Evolutionary conservation across 2,329 filamentous ascomycete species (phyloP), one percentile per base, ranked within the genome.

Genomic region (Nemania sp.): DNA sequence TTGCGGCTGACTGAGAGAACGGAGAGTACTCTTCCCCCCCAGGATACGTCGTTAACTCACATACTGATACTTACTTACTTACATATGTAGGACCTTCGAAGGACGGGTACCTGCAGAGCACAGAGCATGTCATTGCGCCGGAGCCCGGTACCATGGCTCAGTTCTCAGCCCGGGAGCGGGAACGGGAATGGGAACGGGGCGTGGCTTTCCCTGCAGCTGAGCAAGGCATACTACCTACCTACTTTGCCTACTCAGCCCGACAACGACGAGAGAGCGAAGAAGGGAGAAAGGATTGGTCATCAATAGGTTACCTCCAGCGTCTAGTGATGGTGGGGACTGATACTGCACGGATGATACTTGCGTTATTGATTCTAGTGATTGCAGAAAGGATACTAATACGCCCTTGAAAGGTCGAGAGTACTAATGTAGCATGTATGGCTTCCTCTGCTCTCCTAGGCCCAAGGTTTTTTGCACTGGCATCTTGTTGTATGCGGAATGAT

Each of bases 111-210:
- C 29, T 29, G 11, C 42, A 52, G 40, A 47, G 21, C 48, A 52
- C 34, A 39, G 25, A 29, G 11, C 20, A 51, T 20, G 21, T 11
- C 39, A 25, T n/a, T 40, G 9, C 34, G 13, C 40, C 18, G 47
- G 32, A 49, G 20, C 53, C 58, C 53, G 39, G 53, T 56, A 53
- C 53, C 58, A 37, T 56, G 53, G 58, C 48, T 53, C 53, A 48
- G 40, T 47, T 48, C n/a, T 46, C 34, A 47, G 52, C 40, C 25
- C 7, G 25, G 25, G 4, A 29, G 4, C 25, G 4, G 25, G 25
- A 29, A 29, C 7, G 25, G 25, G 4, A 29, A 3, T 7, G 4
- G 25, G 25, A 29, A 29, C 25, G 25, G 3, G 20, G 37, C 34
- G 37, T 12, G 29, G 45, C 34, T 17, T 42, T 45, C 17, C 43